phyloP scores from a whole-genome alignment of 306 rosid genomes.

The Boehmeria nivea region DNA sequence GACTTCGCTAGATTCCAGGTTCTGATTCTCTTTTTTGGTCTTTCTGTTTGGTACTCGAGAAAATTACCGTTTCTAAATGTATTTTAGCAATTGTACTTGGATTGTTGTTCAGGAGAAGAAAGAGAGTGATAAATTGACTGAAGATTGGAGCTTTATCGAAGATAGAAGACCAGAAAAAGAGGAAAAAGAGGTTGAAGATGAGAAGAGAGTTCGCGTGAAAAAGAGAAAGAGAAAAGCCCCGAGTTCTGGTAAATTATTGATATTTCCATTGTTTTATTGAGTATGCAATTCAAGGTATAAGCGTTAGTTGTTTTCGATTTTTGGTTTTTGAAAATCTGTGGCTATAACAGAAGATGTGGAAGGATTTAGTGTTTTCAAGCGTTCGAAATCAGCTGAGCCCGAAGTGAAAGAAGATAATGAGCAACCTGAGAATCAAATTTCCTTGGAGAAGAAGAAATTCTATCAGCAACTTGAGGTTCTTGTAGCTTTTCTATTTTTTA shows the following conservation, averaged over 20 bases:
- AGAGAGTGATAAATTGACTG: constrained; percentile 24
- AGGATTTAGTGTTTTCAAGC: constrained; percentile 69
- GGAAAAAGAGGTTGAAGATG: constrained; percentile 51
- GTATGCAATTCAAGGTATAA: background rate
- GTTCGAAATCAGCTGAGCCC: constrained; percentile 32
- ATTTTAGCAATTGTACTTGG: background rate
- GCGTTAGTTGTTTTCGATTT: background rate
- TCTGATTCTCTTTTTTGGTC: background rate
- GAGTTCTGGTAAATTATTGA: constrained; percentile 36
- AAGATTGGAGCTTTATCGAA: constrained; percentile 29
- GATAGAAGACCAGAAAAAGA: constrained; percentile 24
- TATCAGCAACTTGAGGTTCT: constrained; percentile 84
- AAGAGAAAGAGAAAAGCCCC: constrained; percentile 71
- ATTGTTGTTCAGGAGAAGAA: constrained; percentile 36
- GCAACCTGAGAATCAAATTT: constrained; percentile 20
- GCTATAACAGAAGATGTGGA: constrained; percentile 44
- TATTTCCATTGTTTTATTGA: background rate
- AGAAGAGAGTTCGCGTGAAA: constrained; percentile 30
- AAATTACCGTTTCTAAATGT: background rate
- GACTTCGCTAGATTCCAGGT: constrained; percentile 81
- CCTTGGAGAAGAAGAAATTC: constrained; percentile 54
- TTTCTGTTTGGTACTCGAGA: constrained; percentile 3
- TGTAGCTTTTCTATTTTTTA: too few relatives aligned
- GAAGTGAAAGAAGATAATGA: constrained; percentile 27
- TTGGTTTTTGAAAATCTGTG: constrained; percentile 7